Conservation (phyloP, 1,139 yeast species). For the Geotrichum siamense region DNA sequence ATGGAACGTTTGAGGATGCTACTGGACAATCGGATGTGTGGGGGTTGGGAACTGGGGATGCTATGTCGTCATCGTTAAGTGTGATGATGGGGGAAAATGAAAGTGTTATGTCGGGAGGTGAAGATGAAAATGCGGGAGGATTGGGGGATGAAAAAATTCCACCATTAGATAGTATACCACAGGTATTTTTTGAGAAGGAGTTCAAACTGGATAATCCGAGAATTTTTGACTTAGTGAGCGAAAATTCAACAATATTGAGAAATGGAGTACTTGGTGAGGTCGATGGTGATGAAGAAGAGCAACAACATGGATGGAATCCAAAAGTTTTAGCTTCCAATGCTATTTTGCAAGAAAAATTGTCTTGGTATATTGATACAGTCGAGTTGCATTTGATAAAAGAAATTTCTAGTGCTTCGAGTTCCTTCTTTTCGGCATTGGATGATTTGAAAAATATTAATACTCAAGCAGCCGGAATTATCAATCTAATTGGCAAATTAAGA, state of each 20-base stretch:
- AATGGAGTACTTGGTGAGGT: too few species aligned
- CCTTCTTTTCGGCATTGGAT: slow-evolving; percentile 77
- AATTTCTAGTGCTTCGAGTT: slow-evolving; percentile 74
- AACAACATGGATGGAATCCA: slow-evolving; percentile 21
- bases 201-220: slow-evolving; percentile 88
- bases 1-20: slow-evolving; percentile 40
- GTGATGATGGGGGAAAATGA: not conserved
- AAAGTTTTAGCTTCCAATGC: slow-evolving; percentile 42
- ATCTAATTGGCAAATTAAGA: slow-evolving; percentile 43
- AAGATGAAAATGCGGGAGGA: not conserved
- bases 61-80: not conserved
- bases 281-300: slow-evolving; percentile 12
- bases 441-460: slow-evolving; percentile 60
- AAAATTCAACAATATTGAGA: slow-evolving; percentile 39
- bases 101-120: slow-evolving; percentile 17
- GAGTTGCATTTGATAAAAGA: slow-evolving; percentile 76
- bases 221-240: slow-evolving; percentile 66
- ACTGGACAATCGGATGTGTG: slow-evolving; percentile 19
- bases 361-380: slow-evolving; percentile 76
- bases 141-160: slow-evolving; percentile 17
- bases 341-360: slow-evolving; percentile 69
- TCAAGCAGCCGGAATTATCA: slow-evolving; percentile 49
- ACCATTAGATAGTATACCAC: slow-evolving; percentile 48
- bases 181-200: slow-evolving; percentile 55
- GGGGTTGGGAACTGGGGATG: not conserved